A percentile compares a stretch with the other conserved stretches of the same genome.
Evolutionary conservation across 75 land plant genomes (phyloP).

Genomic region (Adiantum capillusveneris): DNA sequence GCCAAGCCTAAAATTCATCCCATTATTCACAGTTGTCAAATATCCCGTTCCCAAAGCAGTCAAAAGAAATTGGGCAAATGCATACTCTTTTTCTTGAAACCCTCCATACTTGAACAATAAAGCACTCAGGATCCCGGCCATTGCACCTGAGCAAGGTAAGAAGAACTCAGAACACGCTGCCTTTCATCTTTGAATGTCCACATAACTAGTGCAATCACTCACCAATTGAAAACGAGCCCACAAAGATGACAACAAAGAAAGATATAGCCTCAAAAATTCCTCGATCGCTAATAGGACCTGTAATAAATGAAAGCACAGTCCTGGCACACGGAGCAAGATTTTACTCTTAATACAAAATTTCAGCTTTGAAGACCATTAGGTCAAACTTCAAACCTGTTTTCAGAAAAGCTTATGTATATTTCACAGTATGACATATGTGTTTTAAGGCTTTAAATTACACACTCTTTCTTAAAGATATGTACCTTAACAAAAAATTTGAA

Average conservation of each 20-base stretch:
- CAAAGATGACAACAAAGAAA: constrained; percentile 20
- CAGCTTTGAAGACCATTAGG: too few species aligned
- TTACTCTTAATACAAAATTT: neutral
- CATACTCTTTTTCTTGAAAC: constrained; percentile 27
- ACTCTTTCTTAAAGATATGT: too few species aligned
- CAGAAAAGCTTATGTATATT: too few species aligned
- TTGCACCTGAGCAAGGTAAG: constrained; percentile 10
- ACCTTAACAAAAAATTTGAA: too few species aligned
- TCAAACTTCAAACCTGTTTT: too few species aligned
- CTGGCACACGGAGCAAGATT: constrained; percentile 6
- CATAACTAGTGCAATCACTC: neutral
- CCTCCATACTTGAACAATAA: constrained; percentile 25
- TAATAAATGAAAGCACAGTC: constrained; percentile 25
- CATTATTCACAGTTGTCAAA: too few species aligned
- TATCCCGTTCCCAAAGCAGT: too few species aligned
- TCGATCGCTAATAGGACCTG: constrained; percentile 4
- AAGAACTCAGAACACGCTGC: neutral
- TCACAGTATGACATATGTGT: too few species aligned
- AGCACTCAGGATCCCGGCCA: constrained; percentile 26
- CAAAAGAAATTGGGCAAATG: too few species aligned
- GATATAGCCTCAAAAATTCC: constrained; percentile 17
- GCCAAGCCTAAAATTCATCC: too few species aligned
- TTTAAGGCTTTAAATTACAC: too few species aligned
- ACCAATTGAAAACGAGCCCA: constrained; percentile 34
- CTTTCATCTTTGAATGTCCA: neutral